These are phyloP conservation scores for Capronia epimyces DNA, from an alignment of 2,329 filamentous ascomycete species.

Conservation along the genomic window DNA sequence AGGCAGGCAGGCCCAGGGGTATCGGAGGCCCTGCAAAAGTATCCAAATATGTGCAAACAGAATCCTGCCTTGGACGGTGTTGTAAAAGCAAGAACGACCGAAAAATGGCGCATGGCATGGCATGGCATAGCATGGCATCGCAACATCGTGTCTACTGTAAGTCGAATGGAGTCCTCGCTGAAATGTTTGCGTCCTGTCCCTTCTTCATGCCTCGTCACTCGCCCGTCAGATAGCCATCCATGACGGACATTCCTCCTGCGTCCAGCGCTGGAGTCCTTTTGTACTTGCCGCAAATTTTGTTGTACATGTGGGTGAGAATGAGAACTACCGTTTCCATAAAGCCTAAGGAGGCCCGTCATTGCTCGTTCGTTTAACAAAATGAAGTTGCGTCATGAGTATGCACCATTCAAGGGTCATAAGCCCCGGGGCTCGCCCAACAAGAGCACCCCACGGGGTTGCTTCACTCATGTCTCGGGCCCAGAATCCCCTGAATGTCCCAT, in stretches of 20 bases:
- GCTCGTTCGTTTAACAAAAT: constrained; percentile 5
- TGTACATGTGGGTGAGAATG: constrained; percentile 6
- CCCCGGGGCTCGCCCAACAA: background rate
- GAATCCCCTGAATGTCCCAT: constrained; percentile 29
- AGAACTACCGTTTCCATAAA: background rate
- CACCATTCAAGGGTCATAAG: background rate
- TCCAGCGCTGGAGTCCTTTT: constrained; percentile 2
- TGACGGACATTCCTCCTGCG: background rate
- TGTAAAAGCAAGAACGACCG: too few species aligned
- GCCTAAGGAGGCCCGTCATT: background rate
- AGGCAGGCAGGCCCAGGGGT: too few species aligned
- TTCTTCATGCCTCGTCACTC: too few species aligned
- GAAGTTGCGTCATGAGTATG: background rate
- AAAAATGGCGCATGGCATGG: too few species aligned
- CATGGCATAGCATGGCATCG: too few species aligned
- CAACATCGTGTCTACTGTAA: too few species aligned
- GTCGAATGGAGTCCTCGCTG: too few species aligned
- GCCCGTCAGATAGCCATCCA: background rate
- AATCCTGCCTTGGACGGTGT: too few species aligned
- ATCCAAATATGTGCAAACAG: too few species aligned
- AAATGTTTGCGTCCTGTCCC: too few species aligned
- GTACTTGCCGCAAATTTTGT: background rate
- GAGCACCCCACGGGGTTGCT: background rate
- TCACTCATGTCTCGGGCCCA: constrained; percentile 25
- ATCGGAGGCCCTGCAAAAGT: too few species aligned